Conservation (phyloP, 768 basidiomycete species). For the Suillus ampliporus region DNA sequence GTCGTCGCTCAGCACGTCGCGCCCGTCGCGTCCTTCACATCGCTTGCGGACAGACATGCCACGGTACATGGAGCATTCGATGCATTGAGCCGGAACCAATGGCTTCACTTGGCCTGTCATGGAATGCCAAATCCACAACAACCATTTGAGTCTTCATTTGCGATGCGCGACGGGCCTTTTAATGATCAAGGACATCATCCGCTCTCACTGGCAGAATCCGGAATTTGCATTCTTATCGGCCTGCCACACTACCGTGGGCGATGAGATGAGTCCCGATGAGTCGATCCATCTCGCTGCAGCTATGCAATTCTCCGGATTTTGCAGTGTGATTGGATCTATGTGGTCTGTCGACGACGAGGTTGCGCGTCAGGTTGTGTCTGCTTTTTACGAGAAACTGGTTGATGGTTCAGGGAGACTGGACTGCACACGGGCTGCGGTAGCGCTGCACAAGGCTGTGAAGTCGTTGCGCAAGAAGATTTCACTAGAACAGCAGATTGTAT, state of each 20-base stretch:
- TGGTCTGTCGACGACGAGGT: slow-evolving; percentile 20
- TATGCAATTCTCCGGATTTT: slow-evolving; percentile 26
- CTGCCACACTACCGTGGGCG: slow-evolving; percentile 28
- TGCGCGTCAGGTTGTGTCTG: neutral
- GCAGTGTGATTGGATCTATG: slow-evolving; percentile 28
- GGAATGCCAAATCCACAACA: slow-evolving; percentile 10
- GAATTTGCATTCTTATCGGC: slow-evolving; percentile 25
- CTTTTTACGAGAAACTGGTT: slow-evolving; percentile 7
- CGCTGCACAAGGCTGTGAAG: slow-evolving; percentile 6
- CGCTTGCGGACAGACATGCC: neutral
- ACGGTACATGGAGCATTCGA: neutral
- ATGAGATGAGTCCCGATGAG: slow-evolving; percentile 21
- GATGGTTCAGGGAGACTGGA: slow-evolving; percentile 6
- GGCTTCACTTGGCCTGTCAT: slow-evolving; percentile 29
- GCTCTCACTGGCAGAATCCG: neutral
- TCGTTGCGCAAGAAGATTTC: neutral
- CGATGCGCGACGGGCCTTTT: slow-evolving; percentile 1
- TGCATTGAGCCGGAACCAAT: slow-evolving; percentile 9
- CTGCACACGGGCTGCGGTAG: slow-evolving; percentile 7
- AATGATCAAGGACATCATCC: slow-evolving; percentile 5
- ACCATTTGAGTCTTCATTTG: slow-evolving; percentile 19
- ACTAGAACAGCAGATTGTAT: slow-evolving; percentile 9
- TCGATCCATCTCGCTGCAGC: slow-evolving; percentile 29
- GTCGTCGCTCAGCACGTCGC: neutral
- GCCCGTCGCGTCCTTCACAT: neutral